Percentiles rank a stretch among this genome's conserved stretches.
phyloP scores from a whole-genome alignment of 148 eudicot species.

The Rhododendron griersonianum region DNA sequence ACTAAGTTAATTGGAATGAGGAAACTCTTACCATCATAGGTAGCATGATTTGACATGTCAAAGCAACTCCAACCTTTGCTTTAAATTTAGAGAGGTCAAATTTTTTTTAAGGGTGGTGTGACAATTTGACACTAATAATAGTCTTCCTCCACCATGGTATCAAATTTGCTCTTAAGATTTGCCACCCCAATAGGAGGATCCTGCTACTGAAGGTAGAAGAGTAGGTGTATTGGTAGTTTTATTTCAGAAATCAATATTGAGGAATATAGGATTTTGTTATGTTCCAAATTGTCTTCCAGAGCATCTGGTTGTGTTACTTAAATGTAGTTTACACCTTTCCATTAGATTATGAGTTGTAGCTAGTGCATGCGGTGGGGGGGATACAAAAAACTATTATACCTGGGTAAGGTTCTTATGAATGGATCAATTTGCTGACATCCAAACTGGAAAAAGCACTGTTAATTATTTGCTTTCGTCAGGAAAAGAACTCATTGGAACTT shows the following conservation, averaged over 20 bases:
- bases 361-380: not conserved
- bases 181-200: not conserved
- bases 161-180: not conserved
- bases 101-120: not conserved
- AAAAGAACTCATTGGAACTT: not conserved
- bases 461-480: conserved; percentile 1
- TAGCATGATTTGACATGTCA: conserved; percentile 28
- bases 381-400: not conserved
- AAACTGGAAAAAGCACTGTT: not conserved
- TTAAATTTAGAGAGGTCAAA: not conserved
- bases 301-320: not conserved
- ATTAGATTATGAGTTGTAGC: not conserved
- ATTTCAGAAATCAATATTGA: not conserved
- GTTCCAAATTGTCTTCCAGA: not conserved
- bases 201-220: not conserved
- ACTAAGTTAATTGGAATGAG: not conserved
- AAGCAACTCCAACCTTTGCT: not conserved
- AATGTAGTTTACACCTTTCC: not conserved
- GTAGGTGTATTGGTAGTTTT: not conserved
- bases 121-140: not conserved
- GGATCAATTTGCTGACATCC: conserved; percentile 8
- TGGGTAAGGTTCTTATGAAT: conserved; percentile 9
- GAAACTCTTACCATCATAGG: not conserved
- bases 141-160: not conserved
- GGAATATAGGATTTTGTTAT: not conserved